A percentile compares a stretch with the other conserved stretches of the same genome.
phyloP scores from a whole-genome alignment of 75 land plant genomes.

The Cupressus sempervirens region DNA sequence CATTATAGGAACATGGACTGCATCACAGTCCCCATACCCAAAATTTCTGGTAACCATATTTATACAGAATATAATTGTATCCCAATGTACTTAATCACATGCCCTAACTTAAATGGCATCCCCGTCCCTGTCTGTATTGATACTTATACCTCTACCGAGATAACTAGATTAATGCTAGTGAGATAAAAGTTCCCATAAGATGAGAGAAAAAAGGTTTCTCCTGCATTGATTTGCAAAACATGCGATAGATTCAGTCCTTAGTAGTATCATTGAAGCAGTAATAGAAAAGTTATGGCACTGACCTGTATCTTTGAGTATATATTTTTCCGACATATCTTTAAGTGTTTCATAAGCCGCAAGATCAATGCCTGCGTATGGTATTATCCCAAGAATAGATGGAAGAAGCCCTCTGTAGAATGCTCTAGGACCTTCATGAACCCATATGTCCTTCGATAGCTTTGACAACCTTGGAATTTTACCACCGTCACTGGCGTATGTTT shows the following conservation, averaged over 20 bases:
- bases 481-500: constrained; percentile 43
- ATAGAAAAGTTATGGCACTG: constrained; percentile 9
- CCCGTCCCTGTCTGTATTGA: too few relatives aligned
- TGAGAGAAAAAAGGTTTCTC: neutral
- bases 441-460: constrained; percentile 60
- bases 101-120: too few relatives aligned
- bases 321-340: constrained; percentile 62
- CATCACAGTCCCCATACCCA: too few relatives aligned
- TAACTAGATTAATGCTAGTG: neutral
- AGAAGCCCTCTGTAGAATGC: constrained; percentile 77
- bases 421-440: constrained; percentile 64
- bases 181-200: neutral
- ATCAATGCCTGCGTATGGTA: constrained; percentile 95
- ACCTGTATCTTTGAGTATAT: constrained; percentile 70
- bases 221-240: neutral
- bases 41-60: too few relatives aligned
- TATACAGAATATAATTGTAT: too few relatives aligned
- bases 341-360: constrained; percentile 85
- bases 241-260: neutral
- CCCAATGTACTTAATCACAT: too few relatives aligned
- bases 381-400: constrained; percentile 81
- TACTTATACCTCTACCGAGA: too few relatives aligned
- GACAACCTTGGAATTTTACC: constrained; percentile 51
- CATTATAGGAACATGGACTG: too few relatives aligned
- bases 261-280: neutral